phyloP scores from a whole-genome alignment of 345 rosid genomes.

The Sapria himalayana region DNA sequence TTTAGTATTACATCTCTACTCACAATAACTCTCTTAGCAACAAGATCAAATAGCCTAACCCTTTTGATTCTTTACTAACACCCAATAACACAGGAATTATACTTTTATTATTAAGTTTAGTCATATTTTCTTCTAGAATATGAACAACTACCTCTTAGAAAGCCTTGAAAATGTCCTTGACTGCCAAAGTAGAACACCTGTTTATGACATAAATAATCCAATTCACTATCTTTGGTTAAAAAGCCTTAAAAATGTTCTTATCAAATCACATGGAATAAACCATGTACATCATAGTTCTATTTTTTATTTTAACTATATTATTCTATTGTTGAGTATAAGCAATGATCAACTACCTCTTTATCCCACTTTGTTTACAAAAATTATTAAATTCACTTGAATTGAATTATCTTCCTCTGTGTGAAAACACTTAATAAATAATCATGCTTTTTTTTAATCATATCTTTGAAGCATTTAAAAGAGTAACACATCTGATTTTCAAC shows the following conservation, averaged over 20 bases:
- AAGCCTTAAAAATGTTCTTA: neutral
- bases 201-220: neutral
- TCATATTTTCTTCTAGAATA: neutral
- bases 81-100: too few relatives aligned
- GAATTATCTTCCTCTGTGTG: conserved; percentile 1
- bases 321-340: neutral
- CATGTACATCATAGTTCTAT: too few relatives aligned
- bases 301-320: too few relatives aligned
- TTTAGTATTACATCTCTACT: too few relatives aligned
- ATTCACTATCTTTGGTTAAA: neutral
- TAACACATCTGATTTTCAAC: neutral
- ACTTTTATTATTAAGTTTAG: neutral
- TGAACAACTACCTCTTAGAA: too few relatives aligned
- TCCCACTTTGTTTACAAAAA: neutral
- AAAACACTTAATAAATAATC: neutral
- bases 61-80: too few relatives aligned
- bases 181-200: neutral
- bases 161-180: too few relatives aligned
- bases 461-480: neutral
- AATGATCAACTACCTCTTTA: neutral
- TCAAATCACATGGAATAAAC: too few relatives aligned
- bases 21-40: too few relatives aligned
- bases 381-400: neutral
- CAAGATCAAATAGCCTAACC: too few relatives aligned
- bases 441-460: neutral